Conservation (phyloP, 371 early-diverging fungal species). For the Mortierella sp. region DNA sequence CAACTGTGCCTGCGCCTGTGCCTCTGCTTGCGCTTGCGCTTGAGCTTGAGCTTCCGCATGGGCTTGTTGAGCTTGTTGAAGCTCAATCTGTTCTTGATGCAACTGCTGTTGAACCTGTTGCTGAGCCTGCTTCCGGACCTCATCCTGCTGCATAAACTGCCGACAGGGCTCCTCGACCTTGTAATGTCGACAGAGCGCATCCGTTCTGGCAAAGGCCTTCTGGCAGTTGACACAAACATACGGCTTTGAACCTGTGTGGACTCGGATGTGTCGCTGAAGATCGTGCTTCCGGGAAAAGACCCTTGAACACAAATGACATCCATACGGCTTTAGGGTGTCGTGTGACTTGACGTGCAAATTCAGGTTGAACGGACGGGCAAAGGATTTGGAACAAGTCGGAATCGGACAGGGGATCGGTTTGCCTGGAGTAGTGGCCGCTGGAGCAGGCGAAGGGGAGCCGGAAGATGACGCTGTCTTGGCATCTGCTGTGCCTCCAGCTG, state of each 20-base stretch:
- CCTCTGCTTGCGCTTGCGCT: constrained; percentile 27
- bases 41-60: constrained; percentile 36
- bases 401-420: constrained; percentile 46
- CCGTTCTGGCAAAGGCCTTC: constrained; percentile 75
- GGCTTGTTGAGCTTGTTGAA: constrained; percentile 48
- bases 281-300: constrained; percentile 78
- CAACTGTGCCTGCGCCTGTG: constrained; percentile 4
- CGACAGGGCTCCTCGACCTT: constrained; percentile 60
- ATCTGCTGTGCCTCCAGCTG: too few relatives aligned
- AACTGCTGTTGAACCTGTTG: constrained; percentile 34
- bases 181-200: constrained; percentile 73
- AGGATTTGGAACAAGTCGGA: constrained; percentile 43
- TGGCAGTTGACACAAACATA: constrained; percentile 69
- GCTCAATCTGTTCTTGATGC: constrained; percentile 49
- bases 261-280: constrained; percentile 72
- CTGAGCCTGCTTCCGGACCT: constrained; percentile 44
- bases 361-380: constrained; percentile 45
- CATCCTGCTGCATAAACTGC: constrained; percentile 39
- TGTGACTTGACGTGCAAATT: constrained; percentile 51
- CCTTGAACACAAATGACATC: constrained; percentile 55
- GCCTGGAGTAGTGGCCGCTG: constrained; percentile 20
- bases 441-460: constrained; percentile 1
- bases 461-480: neutral
- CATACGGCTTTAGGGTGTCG: constrained; percentile 44
- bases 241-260: constrained; percentile 76